Evolutionary conservation across 805 yeast genomes (phyloP).

Genomic region (Priceomyces castillae): DNA sequence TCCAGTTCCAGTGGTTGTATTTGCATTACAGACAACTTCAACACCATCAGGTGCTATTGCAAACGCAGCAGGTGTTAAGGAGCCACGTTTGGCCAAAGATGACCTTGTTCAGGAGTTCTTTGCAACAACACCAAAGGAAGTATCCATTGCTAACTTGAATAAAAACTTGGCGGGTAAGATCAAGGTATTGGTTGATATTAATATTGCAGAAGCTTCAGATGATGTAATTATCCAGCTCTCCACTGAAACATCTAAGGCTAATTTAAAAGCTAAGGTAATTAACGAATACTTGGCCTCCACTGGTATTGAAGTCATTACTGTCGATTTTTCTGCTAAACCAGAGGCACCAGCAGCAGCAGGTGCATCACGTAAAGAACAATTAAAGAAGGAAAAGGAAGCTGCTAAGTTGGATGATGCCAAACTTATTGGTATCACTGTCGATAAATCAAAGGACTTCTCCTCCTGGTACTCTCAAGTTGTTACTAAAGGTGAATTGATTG

Average conservation of each 20-base stretch:
- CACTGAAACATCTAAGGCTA: conserved; percentile 52
- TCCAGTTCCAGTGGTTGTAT: conserved; percentile 76
- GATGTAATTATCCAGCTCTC: conserved; percentile 43
- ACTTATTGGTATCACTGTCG: conserved; percentile 92
- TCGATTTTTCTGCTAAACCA: conserved; percentile 52
- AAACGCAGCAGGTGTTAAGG: conserved; percentile 66
- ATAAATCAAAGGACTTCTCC: conserved; percentile 87
- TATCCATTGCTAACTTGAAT: conserved; percentile 54
- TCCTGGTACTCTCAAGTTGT: conserved; percentile 97
- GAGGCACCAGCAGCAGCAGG: conserved; percentile 34
- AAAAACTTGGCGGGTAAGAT: conserved; percentile 50
- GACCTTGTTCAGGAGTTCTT: conserved; percentile 70
- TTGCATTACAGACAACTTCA: conserved; percentile 67
- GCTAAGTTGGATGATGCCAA: conserved; percentile 81
- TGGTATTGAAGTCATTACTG: conserved; percentile 49
- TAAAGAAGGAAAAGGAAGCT: conserved; percentile 37
- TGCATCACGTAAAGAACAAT: conserved; percentile 25
- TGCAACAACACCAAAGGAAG: conserved; percentile 55
- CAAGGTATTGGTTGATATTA: conserved; percentile 57
- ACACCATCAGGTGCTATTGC: conserved; percentile 71
- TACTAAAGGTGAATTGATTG: conserved; percentile 97
- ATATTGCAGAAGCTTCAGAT: conserved; percentile 38
- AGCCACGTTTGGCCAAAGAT: conserved; percentile 84
- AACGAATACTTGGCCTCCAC: conserved; percentile 46
- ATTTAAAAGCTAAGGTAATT: conserved; percentile 46